Conservation (phyloP, 208 protist genomes). For the Trypanosoma congolense region DNA sequence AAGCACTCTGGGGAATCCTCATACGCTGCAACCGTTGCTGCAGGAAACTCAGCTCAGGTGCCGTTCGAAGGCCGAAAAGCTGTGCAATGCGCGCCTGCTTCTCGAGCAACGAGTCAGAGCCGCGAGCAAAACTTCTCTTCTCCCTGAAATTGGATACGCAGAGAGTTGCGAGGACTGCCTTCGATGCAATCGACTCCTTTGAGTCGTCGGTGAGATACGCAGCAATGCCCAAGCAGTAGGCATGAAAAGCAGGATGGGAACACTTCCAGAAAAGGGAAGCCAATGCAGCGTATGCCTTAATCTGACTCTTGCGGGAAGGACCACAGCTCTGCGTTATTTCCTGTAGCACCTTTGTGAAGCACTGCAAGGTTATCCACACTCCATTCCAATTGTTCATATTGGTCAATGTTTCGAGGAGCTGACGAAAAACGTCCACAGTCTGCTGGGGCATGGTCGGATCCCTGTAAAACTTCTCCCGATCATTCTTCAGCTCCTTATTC, state of each 20-base stretch:
- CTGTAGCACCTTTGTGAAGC: conserved; percentile 58
- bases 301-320: conserved; percentile 16
- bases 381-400: conserved; percentile 39
- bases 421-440: conserved; percentile 53
- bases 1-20: conserved; percentile 17
- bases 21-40: conserved; percentile 20
- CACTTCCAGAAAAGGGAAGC: conserved; percentile 67
- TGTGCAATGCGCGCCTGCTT: conserved; percentile 46
- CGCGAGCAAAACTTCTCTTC: conserved; percentile 44
- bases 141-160: conserved; percentile 41
- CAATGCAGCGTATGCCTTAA: conserved; percentile 52
- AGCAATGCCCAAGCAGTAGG: conserved; percentile 55
- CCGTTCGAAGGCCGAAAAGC: conserved; percentile 43
- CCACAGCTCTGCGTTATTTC: conserved; percentile 19
- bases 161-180: conserved; percentile 64
- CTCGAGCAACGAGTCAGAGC: conserved; percentile 25
- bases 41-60: conserved; percentile 31
- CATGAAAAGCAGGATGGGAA: conserved; percentile 58
- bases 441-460: conserved; percentile 29
- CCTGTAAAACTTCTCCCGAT: conserved; percentile 55
- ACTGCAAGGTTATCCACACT: conserved; percentile 46
- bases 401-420: conserved; percentile 40
- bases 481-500: conserved; percentile 31
- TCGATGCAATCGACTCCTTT: conserved; percentile 31
- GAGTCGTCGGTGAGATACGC: conserved; percentile 32